Evolutionary conservation across 805 yeast genomes (phyloP), one percentile per base, ranked within the genome.

Genomic region (Priceomyces carsonii): DNA sequence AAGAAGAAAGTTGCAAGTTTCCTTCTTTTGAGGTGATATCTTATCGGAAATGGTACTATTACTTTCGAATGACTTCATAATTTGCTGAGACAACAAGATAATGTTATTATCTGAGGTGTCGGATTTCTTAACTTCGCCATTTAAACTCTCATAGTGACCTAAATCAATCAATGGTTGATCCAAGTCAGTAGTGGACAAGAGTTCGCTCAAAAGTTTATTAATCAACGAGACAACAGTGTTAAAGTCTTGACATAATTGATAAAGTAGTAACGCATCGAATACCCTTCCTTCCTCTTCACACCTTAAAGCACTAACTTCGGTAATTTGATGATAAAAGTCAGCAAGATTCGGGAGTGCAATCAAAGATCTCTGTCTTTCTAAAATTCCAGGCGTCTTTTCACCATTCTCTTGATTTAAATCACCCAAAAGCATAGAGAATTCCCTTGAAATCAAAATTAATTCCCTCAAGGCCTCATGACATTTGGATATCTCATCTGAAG

Each of bases 271-370:
- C 13, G 96, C 86, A 53, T 93, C 98, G 42, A 82, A 79, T 9
- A 79, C 72, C 52, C 95, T 75, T 6, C 97, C 97, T 51, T 90
- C 98, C 47, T 87, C 93, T 50, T 86, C 93, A 10, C 96, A 95
- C 47, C 79, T 79, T 28, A 72, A 72, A 3, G 97, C 97, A 18
- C 95, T 89, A 40, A 79, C 80, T 54, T 85, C 95, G 3, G 93
- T 82, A 26, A 91, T 88, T 39, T 76, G 75, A 42, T 71, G 73
- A 45, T 85, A 66, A 52, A 77, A 91, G 39, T 75, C 77, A 14
- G 72, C 69, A 41, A 81, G 75, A 45, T 78, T 73, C 5, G 64
- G 61, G 42, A 90, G 66, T 18, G 72, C 69, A 33, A 91, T 67
- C 36, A 91, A 65, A 8, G 71, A 60, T 60, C 85, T 77, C 51